Conservation (phyloP, 2,329 filamentous ascomycete genomes). For the Cercospora sesami region DNA sequence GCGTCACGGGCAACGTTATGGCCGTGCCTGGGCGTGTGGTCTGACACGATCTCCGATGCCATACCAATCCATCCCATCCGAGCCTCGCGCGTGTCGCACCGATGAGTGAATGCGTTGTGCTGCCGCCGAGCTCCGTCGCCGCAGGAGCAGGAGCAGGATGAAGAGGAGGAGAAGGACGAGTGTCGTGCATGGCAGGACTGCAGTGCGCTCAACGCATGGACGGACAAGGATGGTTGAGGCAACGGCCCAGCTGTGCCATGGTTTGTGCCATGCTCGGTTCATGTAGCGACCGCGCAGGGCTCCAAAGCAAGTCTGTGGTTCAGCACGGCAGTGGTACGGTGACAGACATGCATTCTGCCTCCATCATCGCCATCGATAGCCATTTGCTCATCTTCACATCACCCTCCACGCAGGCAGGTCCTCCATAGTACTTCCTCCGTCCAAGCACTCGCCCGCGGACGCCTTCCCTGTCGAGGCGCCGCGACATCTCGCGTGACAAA, state of each 20-base stretch:
- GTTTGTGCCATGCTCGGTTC: conserved; percentile 2
- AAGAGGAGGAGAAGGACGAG: neutral
- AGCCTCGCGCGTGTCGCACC: neutral
- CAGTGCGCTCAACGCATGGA: conserved; percentile 11
- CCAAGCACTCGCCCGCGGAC: neutral
- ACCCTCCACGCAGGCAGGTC: neutral
- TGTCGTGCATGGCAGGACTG: neutral
- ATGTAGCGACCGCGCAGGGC: neutral
- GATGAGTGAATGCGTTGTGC: neutral
- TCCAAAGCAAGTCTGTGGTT: neutral
- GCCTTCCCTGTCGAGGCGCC: neutral
- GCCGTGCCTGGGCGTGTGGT: neutral
- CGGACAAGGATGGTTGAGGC: conserved; percentile 7
- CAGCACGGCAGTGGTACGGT: neutral
- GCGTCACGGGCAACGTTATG: conserved; percentile 2
- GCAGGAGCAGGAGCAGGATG: neutral
- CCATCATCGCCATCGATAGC: neutral
- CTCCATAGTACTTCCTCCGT: neutral
- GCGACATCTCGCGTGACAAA: conserved; percentile 5
- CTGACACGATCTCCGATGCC: neutral
- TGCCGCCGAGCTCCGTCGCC: neutral
- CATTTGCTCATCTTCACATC: neutral
- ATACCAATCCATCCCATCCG: neutral
- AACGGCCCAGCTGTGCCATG: conserved; percentile 8
- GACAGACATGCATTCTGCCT: neutral